Evolutionary conservation across 176 grass and related monocot species (phyloP), one percentile per base, ranked within the genome.

Genomic region (Cocos nucifera): DNA sequence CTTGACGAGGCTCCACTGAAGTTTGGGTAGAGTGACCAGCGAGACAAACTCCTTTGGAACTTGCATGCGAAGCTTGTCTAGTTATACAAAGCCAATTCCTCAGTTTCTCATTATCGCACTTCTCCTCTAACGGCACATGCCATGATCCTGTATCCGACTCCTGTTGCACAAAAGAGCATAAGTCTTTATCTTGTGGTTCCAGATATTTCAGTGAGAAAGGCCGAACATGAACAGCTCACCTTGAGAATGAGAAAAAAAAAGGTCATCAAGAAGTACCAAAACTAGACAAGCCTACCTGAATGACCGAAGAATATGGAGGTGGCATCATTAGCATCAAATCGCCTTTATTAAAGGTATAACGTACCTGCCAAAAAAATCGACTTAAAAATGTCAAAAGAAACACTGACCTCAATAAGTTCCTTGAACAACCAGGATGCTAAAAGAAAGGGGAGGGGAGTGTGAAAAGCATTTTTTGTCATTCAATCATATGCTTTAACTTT

Each of bases 321-420:
- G 91, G 83, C 86, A 89, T 77, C 62, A 79, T 30, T 69, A 95
- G 83, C 48, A 82, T 67, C 0, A 75, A 73, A 15, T 71, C 84
- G 58, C 86, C 83, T 81, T 90, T 95, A 25, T 51, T 77, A 66
- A 87, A 95, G 64, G 83, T 95, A 75, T 95, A 95, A 54, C 84
- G 87, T 51, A 87, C 86, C 86, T 95, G 63, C 18, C 32, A 30
- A 29, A 17, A 22, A 26, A 30, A 30, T 1, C 5, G 5, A 30
- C 4, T 29, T 50, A 25, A 5, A 49, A 6, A 58, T 51, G n/a
- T 50, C 20, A 12, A 4, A n/a, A 5, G 17, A 15, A 64, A 22
- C 62, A 26, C 12, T 54, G 25, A 9, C 35, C 9, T 44, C 35
- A 14, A 44, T 14, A 10, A 12, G 0, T 44, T 12, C 35, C 8